Evolutionary conservation across 2,329 filamentous ascomycete genomes (phyloP), one percentile per base, ranked within the genome.

Genomic region (Fusarium kyushuense): DNA sequence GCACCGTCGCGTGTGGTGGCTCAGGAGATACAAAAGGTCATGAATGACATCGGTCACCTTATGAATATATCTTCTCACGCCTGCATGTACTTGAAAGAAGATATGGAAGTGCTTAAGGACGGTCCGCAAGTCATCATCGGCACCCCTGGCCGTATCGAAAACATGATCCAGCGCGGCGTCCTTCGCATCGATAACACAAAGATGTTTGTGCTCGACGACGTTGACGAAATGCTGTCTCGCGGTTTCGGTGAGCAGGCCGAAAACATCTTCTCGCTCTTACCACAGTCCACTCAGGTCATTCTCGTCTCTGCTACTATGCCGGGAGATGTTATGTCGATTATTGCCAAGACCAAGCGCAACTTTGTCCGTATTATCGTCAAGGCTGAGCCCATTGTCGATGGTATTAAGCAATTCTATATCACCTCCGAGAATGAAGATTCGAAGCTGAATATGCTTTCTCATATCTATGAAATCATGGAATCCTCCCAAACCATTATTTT

Each of bases 181-280:
- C 89, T 99, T 76, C 96, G 95, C 87, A 98, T 96, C 79, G 94
- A 97, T 81, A 86, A 89, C 83, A 97, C 98, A 89, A 99, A 99
- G 91, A 97, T 97, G 92, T 97, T 99, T 83, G 94, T 99, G 76
- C 93, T 99, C 75, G 96, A 99, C 80, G 96, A 99, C 87, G 96
- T 96, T 77, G 96, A 99, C 81, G 96, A 99, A 85, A 97, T 99
- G 92, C 90, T 99, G 86, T 96, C 93, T 80, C 95, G 95, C 79
- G 96, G 96, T 87, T 99, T 99, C 90, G 97, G 94, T 77, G 96
- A 99, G 87, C 96, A 99, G 87, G 98, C 99, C 86, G 98, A 99
- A 88, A 96, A 99, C 83, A 96, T 98, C 84, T 98, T 97, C 91
- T 94, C 97, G 85, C 92, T 97, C 65, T 91, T 99, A 57, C 96